Base-by-base conservation (phyloP, 2,329 filamentous ascomycete species). In the Penicillium freii region DNA sequence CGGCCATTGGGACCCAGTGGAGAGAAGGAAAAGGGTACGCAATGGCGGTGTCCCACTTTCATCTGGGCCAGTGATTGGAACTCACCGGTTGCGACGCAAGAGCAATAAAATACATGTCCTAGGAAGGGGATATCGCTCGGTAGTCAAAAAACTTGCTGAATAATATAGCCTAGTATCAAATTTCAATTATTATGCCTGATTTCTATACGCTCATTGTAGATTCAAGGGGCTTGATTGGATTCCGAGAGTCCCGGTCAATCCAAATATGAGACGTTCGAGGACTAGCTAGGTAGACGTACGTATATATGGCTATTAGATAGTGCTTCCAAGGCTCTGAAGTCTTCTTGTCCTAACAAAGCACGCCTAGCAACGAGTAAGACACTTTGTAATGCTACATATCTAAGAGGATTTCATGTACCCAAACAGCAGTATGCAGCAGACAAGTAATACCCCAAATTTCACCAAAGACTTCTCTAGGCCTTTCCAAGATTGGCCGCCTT, bases 31-130 rank as follows among this genome's bases (percentile, higher is more conserved):
- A 88, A 81, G 58, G 88, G 87, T 2, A 92, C 91, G 0, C 82
- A 94, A 70, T 97, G 92, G 91, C 85, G 91, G 43, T 97, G 93
- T 73, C 80, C 83, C 2, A 96, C 91, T 0, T 97, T 97, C 66
- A 91, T 87, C 44, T 87, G 85, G 85, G 81, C 78, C 44, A 86
- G 81, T 66, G 84, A 87, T 69, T 87, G 82, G 84, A 85, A 82
- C 69, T 70, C 67, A 7, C 60, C 61, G 13, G 17, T 15, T 21
- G 21, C 33, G n/a, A 46, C 54, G 5, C 27, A 53, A 25, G 54
- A 49, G 38, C 15, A 21, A 51, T 60, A 25, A 34, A 11, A 40
- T 38, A 7, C 17, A 38, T 51, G n/a, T 40, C 19, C 9, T 21
- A 39, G 19, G 1, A 34, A 33, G 21, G n/a, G 9, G 10, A 44